Base-by-base conservation (phyloP, 306 rosid genomes). In the Medicago lupulina region DNA sequence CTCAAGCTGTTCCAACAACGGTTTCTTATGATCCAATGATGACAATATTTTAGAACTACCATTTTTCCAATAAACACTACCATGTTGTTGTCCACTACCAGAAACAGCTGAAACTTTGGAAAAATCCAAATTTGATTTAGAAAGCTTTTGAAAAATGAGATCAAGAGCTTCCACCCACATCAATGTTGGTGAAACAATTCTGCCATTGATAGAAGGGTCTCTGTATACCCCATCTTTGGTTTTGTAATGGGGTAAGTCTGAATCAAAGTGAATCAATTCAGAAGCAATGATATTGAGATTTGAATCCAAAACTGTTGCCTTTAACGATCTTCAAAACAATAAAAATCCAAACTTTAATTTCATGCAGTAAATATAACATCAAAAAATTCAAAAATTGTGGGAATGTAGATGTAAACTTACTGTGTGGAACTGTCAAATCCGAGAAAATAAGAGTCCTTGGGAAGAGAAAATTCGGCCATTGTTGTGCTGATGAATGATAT, bases 131-230 rank as follows among this genome's bases (percentile, higher is more conserved):
- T 81, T 86, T 4, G 94, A 87, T 44, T 86, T 80, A 0, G 84
- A 81, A 13, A 94, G 90, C 79, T 82, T 94, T 54, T 85, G 84
- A 63, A 94, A 85, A 19, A 94, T 82, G 18, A 91, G 89, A 78
- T 94, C 98, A 63, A 94, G 86, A 73, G 97, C 98, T 78, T 94
- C 98, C 50, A 94, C 88, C 98, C 98, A 94, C 97, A 94, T 94
- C 85, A 88, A 70, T 4, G 98, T 91, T 75, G 98, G 98, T 51
- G 98, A 91, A 76, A 94, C 97, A 43, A 92, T 95, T 83, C 96
- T 88, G 8, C 99, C 93, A 79, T 84, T 84, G 21, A 21, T 79
- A 23, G 82, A 81, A 34, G 89, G 55, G 28, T 95, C 99, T 80
- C 99, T 82, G 69, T 86, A 90, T 15, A 95, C 97, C 44, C 99